These are phyloP conservation scores for Galerina marginata DNA, from an alignment of 768 basidiomycete species.

Conservation along the genomic window DNA sequence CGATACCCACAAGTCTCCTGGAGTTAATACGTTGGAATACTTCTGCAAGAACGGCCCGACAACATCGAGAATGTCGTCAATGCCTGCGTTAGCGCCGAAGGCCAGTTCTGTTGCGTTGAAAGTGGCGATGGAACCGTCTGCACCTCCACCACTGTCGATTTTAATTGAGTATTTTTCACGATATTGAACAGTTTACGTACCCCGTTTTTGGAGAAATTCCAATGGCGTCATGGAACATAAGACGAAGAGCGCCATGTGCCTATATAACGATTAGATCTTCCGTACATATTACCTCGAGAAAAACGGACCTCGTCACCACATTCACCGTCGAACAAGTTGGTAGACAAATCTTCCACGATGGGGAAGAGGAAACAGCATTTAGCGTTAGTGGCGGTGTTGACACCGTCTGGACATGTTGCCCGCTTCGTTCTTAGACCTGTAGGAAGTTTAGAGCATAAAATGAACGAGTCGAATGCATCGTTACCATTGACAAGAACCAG, in stretches of 20 bases:
- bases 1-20: slow-evolving; percentile 51
- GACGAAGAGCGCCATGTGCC: slow-evolving; percentile 37
- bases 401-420: slow-evolving; percentile 35
- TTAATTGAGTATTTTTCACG: too few relatives aligned
- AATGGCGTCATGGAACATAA: slow-evolving; percentile 49
- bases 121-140: slow-evolving; percentile 54
- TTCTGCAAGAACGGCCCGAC: slow-evolving; percentile 39
- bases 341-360: slow-evolving; percentile 26
- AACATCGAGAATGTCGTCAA: slow-evolving; percentile 45
- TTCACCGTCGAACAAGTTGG: slow-evolving; percentile 33
- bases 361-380: slow-evolving; percentile 33
- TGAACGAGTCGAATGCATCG: neutral
- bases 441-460: neutral
- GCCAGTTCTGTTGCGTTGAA: slow-evolving; percentile 47
- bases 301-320: slow-evolving; percentile 34
- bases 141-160: slow-evolving; percentile 42
- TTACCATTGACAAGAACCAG: neutral
- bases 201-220: slow-evolving; percentile 42
- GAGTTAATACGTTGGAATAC: slow-evolving; percentile 37
- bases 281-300: neutral
- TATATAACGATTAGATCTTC: neutral
- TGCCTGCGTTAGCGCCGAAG: slow-evolving; percentile 49
- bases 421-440: slow-evolving; percentile 21
- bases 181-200: slow-evolving; percentile 20
- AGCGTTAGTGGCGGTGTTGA: slow-evolving; percentile 29